phyloP scores from a whole-genome alignment of 768 basidiomycete genomes.

The Rhizopogon vulgaris region DNA sequence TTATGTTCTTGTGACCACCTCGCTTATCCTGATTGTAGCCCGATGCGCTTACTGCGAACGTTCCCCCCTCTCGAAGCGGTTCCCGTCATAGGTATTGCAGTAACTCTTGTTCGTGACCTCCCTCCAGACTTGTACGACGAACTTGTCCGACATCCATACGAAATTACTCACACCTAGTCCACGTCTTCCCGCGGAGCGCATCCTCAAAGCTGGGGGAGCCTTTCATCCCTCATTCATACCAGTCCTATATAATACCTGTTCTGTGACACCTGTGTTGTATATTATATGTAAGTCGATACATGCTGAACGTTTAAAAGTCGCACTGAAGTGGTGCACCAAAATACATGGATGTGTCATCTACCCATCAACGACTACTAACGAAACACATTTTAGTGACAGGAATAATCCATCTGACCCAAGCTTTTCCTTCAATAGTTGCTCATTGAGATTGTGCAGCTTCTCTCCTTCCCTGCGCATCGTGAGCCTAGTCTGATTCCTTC shows the following conservation, averaged over 20 bases:
- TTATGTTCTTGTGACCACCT: not conserved
- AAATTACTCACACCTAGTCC: constrained; percentile 25
- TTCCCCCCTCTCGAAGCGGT: constrained; percentile 89
- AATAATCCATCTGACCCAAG: constrained; percentile 17
- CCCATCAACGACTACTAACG: not conserved
- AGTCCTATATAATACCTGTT: constrained; percentile 19
- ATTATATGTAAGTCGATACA: constrained; percentile 7
- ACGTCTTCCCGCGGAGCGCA: not conserved
- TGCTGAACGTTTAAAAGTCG: not conserved
- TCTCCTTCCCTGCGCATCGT: constrained; percentile 19
- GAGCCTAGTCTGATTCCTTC: constrained; percentile 16
- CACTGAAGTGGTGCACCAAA: not conserved
- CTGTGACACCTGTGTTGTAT: constrained; percentile 6
- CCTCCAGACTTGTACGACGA: constrained; percentile 84
- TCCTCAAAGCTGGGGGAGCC: constrained; percentile 8
- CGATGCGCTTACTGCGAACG: constrained; percentile 89
- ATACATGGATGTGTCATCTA: not conserved
- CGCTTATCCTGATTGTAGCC: constrained; percentile 41
- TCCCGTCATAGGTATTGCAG: constrained; percentile 87
- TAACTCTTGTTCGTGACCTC: constrained; percentile 89
- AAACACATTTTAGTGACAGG: constrained; percentile 11
- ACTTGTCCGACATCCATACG: constrained; percentile 83
- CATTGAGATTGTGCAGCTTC: constrained; percentile 26
- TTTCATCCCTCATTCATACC: constrained; percentile 4
- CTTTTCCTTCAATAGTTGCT: constrained; percentile 20